Conservation (phyloP, 2,329 filamentous ascomycete genomes). For the Trichoderma lentiforme region DNA sequence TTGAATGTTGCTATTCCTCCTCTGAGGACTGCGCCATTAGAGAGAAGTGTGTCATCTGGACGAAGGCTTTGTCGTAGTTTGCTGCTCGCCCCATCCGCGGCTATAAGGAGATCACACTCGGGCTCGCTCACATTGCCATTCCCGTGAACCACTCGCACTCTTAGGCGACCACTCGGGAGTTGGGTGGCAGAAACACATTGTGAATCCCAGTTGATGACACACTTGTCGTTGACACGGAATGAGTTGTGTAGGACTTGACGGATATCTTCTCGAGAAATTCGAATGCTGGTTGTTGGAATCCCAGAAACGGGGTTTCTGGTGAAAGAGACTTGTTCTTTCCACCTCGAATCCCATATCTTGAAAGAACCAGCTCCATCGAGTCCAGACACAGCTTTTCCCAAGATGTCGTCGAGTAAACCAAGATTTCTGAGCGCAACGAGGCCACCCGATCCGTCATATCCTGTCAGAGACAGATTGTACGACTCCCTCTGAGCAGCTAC, state of each 20-base stretch:
- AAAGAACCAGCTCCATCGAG: constrained; percentile 33
- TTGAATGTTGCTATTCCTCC: constrained; percentile 39
- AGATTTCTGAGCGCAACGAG: constrained; percentile 35
- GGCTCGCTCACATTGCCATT: constrained; percentile 9
- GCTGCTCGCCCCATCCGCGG: constrained; percentile 44
- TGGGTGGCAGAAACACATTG: constrained; percentile 27
- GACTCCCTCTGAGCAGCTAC: constrained; percentile 27
- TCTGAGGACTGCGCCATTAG: constrained; percentile 38
- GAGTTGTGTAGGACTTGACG: constrained; percentile 34
- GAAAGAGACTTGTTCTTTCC: constrained; percentile 34
- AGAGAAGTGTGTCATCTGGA: constrained; percentile 38
- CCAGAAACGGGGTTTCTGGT: constrained; percentile 30
- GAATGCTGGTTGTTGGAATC: constrained; percentile 36
- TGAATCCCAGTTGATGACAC: constrained; percentile 28
- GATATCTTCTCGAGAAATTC: constrained; percentile 37
- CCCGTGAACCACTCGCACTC: constrained; percentile 20
- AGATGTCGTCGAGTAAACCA: constrained; percentile 31
- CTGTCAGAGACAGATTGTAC: constrained; percentile 35
- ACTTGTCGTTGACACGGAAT: constrained; percentile 11
- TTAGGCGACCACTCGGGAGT: constrained; percentile 25
- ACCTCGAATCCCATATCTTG: constrained; percentile 40
- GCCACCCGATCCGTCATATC: constrained; percentile 28
- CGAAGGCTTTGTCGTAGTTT: constrained; percentile 38
- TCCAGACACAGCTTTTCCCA: constrained; percentile 24
- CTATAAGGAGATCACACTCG: constrained; percentile 42